Conservation (phyloP, 2,329 filamentous ascomycete genomes). For the Calycina herbarum region DNA sequence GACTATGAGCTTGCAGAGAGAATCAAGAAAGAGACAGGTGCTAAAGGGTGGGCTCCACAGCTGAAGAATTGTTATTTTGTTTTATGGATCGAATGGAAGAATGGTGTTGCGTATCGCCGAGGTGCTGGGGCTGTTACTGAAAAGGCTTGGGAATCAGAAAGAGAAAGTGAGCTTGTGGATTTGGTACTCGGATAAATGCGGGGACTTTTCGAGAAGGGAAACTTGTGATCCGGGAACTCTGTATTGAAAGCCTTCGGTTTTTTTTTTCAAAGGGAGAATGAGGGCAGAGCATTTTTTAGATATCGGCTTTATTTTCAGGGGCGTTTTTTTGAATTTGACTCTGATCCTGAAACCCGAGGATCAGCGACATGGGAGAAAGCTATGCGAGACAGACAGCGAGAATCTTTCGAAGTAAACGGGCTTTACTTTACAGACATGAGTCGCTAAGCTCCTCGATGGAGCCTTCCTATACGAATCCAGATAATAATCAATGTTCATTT, state of each 20-base stretch:
- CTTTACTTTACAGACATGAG: too few species aligned
- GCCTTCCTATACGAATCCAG: too few species aligned
- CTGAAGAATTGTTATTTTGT: constrained; percentile 8
- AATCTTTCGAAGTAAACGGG: too few species aligned
- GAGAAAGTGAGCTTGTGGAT: constrained; percentile 4
- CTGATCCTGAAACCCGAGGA: too few species aligned
- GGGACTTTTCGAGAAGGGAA: not conserved
- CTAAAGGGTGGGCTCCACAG: not conserved
- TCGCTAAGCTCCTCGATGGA: too few species aligned
- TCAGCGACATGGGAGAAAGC: too few species aligned
- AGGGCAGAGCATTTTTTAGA: not conserved
- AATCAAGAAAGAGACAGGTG: not conserved
- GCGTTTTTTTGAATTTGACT: too few species aligned
- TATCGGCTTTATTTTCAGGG: not conserved
- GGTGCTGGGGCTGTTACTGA: not conserved
- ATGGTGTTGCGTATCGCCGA: constrained; percentile 2
- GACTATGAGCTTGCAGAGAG: not conserved
- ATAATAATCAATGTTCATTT: too few species aligned
- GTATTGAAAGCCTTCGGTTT: not conserved
- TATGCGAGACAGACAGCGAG: too few species aligned
- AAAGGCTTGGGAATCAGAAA: constrained; percentile 1
- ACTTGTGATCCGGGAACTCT: not conserved
- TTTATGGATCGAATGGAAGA: constrained; percentile 10
- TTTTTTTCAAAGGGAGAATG: not conserved
- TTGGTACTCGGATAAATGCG: not conserved